A percentile compares a stretch with the other conserved stretches of the same genome.
Evolutionary conservation across 2,329 filamentous ascomycete species (phyloP).

Genomic region (Onygenales sp.): DNA sequence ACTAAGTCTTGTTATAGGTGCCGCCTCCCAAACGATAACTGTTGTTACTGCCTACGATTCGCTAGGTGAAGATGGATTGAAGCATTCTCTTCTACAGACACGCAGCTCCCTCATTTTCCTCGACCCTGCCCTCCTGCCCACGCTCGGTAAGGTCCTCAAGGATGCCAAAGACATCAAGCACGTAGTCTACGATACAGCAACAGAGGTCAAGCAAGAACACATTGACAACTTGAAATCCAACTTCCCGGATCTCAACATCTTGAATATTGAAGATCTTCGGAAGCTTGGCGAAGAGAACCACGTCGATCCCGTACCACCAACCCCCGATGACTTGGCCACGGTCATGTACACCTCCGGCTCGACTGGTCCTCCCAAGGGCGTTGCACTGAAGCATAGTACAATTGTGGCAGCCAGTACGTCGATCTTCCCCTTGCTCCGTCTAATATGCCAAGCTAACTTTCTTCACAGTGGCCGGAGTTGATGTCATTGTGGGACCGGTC

Average conservation of each 20-base stretch:
- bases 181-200: constrained; percentile 46
- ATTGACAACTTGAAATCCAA: constrained; percentile 41
- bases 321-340: constrained; percentile 66
- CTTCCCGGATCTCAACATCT: constrained; percentile 40
- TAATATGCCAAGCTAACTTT: constrained; percentile 9
- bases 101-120: constrained; percentile 25
- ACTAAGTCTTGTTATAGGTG: constrained; percentile 32
- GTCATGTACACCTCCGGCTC: constrained; percentile 72
- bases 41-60: constrained; percentile 57
- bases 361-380: constrained; percentile 77
- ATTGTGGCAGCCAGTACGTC: constrained; percentile 66
- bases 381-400: constrained; percentile 66
- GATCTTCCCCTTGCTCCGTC: background rate
- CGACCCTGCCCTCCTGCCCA: constrained; percentile 32
- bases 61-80: constrained; percentile 24
- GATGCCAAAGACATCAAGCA: constrained; percentile 43
- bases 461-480: constrained; percentile 63
- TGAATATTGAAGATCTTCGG: constrained; percentile 43
- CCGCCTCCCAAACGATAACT: constrained; percentile 72
- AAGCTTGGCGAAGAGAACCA: constrained; percentile 52
- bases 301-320: constrained; percentile 58
- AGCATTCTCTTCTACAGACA: constrained; percentile 24
- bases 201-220: constrained; percentile 38
- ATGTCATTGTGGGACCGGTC: constrained; percentile 65
- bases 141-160: constrained; percentile 43